Base-by-base conservation (phyloP, 1,284 basidiomycete species). In the Ganoderma boninense region DNA sequence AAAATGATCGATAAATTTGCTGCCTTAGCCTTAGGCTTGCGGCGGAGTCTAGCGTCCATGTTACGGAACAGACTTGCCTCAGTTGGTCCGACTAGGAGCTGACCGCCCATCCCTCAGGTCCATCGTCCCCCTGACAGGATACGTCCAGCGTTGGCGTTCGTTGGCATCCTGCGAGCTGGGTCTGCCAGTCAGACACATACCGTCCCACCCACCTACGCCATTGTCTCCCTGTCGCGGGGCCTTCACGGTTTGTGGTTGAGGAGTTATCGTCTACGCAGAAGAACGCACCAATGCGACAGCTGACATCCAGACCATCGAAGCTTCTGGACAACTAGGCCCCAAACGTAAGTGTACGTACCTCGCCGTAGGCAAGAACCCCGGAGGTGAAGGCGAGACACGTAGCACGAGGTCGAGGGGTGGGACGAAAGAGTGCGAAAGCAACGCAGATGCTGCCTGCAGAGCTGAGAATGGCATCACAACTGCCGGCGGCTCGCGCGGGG, bases 401-500 rank as follows among this genome's bases (percentile, higher is more conserved):
- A 57, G 26, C 54, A 57, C 29, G 29, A 35, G 16, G 54, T 57
- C 16, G 23, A 57, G 54, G 54, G 29, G 54, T 32, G 54, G 29
- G 29, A 35, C 29, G 29, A 32, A 35, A 26, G 49, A 11, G 23
- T 23, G 49, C 23, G 13, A 5, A 23, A 29, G 49, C 49, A 23
- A 54, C 26, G 26, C 13, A 23, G 23, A 14, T 23, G 60, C 60
- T 61, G 59, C 42, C 16, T 38, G 35, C 26, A n/a, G 26, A 67
- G n/a, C 66, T 23, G 46, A 49, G 66, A 64, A 42, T 42, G 60
- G 66, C 60, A 67, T 49, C 29, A 26, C 40, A n/a, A 46, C 61
- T 67, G 23, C 62, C 62, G 62, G 62, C 52, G 42, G 62, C 66
- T 54, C 46, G 49, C 61, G 20, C 40, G 23, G 60, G 42, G 57